A percentile compares a stretch with the other conserved stretches of the same genome.
Evolutionary conservation across 176 grass and related monocot species (phyloP).

Genomic region (Saccharum spontaneum): DNA sequence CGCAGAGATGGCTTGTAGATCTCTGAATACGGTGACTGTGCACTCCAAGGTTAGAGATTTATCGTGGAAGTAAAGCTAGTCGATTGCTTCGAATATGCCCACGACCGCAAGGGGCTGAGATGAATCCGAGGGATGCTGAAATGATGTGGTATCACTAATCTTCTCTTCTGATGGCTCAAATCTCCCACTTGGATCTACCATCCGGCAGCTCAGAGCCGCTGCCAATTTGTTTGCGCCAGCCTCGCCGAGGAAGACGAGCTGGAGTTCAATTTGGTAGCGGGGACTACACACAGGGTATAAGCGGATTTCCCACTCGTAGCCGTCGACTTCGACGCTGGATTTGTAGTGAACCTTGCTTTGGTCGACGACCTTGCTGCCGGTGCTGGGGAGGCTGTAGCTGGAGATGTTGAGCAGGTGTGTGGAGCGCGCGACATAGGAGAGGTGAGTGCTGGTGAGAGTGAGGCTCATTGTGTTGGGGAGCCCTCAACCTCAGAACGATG

Average conservation of each 20-base stretch:
- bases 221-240: background rate
- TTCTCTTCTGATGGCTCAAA: background rate
- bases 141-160: rapidly evolving
- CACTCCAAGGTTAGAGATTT: background rate
- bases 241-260: background rate
- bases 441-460: background rate
- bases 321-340: background rate
- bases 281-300: background rate
- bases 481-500: too few species aligned
- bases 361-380: too few species aligned
- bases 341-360: too few species aligned
- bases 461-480: background rate
- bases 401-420: background rate
- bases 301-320: background rate
- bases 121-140: background rate
- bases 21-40: background rate
- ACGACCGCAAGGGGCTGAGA: background rate
- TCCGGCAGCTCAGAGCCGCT: background rate
- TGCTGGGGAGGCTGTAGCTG: too few species aligned
- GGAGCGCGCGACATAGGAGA: background rate
- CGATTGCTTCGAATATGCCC: too few species aligned
- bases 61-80: too few species aligned
- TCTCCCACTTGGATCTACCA: background rate
- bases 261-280: too few species aligned
- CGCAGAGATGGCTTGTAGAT: background rate